These are phyloP conservation scores for Xylaria arbuscula DNA, from an alignment of 2,329 filamentous ascomycete genomes.

Conservation along the genomic window DNA sequence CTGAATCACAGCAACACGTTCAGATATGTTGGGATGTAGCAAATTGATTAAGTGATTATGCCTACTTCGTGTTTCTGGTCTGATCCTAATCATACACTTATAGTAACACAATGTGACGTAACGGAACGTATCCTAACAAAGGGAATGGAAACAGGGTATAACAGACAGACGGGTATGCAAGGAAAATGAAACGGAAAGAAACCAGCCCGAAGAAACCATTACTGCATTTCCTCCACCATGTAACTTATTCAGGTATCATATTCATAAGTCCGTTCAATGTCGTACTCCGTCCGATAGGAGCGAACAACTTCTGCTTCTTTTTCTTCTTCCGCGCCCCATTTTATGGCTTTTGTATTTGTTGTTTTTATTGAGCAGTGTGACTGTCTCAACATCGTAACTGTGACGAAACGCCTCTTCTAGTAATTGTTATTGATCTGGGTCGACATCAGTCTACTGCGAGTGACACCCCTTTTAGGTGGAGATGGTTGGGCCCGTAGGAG, in stretches of 20 bases:
- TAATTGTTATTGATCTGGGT: too few relatives aligned
- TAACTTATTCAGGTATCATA: conserved; percentile 16
- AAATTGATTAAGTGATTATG: conserved; percentile 7
- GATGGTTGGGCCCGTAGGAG: conserved; percentile 4
- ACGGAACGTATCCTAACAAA: neutral
- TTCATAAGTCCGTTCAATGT: conserved; percentile 1
- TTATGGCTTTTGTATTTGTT: neutral
- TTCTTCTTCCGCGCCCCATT: neutral
- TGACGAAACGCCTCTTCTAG: neutral
- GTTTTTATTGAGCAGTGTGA: too few relatives aligned
- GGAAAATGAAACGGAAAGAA: neutral
- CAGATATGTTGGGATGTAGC: neutral
- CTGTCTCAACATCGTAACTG: neutral
- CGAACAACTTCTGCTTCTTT: neutral
- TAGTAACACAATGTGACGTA: neutral
- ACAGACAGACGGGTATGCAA: neutral
- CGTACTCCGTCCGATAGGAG: neutral
- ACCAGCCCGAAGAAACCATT: neutral
- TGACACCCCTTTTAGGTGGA: conserved; percentile 6
- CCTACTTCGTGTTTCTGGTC: conserved; percentile 1
- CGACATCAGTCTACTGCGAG: too few relatives aligned
- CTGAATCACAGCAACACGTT: neutral
- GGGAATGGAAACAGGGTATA: neutral
- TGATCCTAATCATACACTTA: neutral
- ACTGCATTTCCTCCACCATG: neutral